These are phyloP conservation scores for Ceratocystis colombiana DNA, from an alignment of 2,329 filamentous ascomycete species.

Conservation along the genomic window DNA sequence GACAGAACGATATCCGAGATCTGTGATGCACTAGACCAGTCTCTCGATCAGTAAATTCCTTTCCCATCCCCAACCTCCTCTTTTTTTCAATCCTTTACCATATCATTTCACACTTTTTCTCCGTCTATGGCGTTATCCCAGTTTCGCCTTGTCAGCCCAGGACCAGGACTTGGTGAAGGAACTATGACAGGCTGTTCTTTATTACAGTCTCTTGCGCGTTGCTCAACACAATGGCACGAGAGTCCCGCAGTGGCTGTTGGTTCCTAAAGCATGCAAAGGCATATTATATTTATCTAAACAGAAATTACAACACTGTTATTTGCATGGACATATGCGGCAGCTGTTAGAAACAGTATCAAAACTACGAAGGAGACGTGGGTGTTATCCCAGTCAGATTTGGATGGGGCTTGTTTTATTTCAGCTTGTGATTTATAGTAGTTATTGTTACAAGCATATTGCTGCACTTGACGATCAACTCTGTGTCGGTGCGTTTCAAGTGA, in stretches of 20 bases:
- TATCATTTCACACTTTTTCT: neutral
- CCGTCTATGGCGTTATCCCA: neutral
- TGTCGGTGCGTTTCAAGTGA: slow-evolving; percentile 1
- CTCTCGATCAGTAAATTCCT: neutral
- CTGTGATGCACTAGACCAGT: neutral
- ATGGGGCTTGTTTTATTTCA: neutral
- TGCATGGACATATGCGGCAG: neutral
- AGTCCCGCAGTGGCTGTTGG: neutral
- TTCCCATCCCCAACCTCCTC: neutral
- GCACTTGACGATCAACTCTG: neutral
- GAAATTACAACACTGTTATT: neutral
- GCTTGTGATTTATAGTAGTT: neutral
- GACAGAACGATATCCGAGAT: slow-evolving; percentile 11
- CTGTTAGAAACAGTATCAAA: neutral
- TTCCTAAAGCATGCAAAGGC: neutral
- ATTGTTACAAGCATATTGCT: neutral
- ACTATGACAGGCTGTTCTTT: neutral
- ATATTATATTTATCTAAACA: neutral
- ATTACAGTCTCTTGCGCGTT: neutral
- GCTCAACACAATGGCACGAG: neutral
- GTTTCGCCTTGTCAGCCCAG: neutral
- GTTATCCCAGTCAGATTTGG: neutral
- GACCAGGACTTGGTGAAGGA: neutral
- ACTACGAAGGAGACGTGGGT: neutral
- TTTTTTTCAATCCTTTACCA: neutral